Conservation (phyloP, 2,329 filamentous ascomycete genomes). For the Curvularia sp. region DNA sequence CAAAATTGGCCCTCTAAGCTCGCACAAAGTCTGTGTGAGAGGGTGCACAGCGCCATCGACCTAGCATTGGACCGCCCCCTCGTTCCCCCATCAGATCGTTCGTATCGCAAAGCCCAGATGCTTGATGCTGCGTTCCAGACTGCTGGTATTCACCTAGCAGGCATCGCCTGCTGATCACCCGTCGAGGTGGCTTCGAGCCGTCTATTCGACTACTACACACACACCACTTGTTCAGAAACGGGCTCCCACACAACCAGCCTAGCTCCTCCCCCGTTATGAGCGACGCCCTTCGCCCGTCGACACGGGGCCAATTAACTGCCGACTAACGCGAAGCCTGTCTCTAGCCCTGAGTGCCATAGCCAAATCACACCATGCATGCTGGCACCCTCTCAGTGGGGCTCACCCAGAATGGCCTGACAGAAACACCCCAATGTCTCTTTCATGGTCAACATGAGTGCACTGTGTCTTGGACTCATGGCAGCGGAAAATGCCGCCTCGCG, state of each 20-base stretch:
- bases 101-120: conserved; percentile 26
- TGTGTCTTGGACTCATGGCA: conserved; percentile 16
- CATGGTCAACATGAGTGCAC: neutral
- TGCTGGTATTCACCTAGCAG: conserved; percentile 39
- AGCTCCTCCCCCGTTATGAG: conserved; percentile 7
- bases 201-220: conserved; percentile 28
- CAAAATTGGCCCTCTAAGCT: conserved; percentile 24
- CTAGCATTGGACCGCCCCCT: conserved; percentile 21
- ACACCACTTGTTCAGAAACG: conserved; percentile 32
- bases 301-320: neutral
- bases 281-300: neutral
- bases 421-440: neutral
- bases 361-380: neutral
- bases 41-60: conserved; percentile 34
- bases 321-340: conserved; percentile 10
- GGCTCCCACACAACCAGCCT: conserved; percentile 13
- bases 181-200: conserved; percentile 44
- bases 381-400: neutral
- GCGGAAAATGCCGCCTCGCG: conserved; percentile 35
- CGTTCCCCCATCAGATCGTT: conserved; percentile 25
- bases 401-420: neutral
- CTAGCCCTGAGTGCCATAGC: neutral
- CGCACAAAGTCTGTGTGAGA: conserved; percentile 21
- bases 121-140: conserved; percentile 29
- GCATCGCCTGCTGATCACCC: conserved; percentile 46